These are phyloP conservation scores for Tieghemiomyces parasiticus DNA, from an alignment of 192 early-diverging fungal species.

Conservation along the genomic window DNA sequence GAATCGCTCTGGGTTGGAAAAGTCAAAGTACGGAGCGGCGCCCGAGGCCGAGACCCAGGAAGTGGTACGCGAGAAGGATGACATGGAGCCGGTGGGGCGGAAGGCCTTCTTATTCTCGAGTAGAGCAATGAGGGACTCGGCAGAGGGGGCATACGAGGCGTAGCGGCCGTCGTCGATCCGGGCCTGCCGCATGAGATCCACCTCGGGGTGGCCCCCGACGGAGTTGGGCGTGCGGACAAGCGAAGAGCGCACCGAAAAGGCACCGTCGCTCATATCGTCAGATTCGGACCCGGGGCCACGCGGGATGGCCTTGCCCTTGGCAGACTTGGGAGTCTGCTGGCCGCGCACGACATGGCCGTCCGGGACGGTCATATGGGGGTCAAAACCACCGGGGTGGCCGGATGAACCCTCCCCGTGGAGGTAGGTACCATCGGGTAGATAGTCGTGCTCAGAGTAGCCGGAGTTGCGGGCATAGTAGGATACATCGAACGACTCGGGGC, in stretches of 20 bases:
- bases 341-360: slow-evolving; percentile 28
- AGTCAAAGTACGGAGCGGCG: slow-evolving; percentile 30
- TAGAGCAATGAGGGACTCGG: slow-evolving; percentile 48
- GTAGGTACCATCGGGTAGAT: slow-evolving; percentile 15
- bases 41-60: slow-evolving; percentile 34
- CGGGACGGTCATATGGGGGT: slow-evolving; percentile 25
- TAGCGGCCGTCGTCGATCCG: slow-evolving; percentile 51
- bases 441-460: slow-evolving; percentile 24
- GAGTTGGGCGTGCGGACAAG: slow-evolving; percentile 37
- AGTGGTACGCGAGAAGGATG: slow-evolving; percentile 36
- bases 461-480: slow-evolving; percentile 34
- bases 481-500: slow-evolving; percentile 37
- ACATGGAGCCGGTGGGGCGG: slow-evolving; percentile 36
- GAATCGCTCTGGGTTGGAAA: slow-evolving; percentile 31
- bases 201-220: slow-evolving; percentile 24
- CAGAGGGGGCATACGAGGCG: slow-evolving; percentile 47
- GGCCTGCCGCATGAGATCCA: slow-evolving; percentile 35
- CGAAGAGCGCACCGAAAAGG: slow-evolving; percentile 34
- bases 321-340: slow-evolving; percentile 26
- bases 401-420: slow-evolving; percentile 12
- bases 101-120: slow-evolving; percentile 47
- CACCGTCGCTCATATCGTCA: slow-evolving; percentile 35
- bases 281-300: slow-evolving; percentile 27
- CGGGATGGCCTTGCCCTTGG: background rate
- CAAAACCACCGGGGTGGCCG: background rate